Evolutionary conservation across 805 yeast genomes (phyloP), one percentile per base, ranked within the genome.

Genomic region (Metschnikowia proteae): DNA sequence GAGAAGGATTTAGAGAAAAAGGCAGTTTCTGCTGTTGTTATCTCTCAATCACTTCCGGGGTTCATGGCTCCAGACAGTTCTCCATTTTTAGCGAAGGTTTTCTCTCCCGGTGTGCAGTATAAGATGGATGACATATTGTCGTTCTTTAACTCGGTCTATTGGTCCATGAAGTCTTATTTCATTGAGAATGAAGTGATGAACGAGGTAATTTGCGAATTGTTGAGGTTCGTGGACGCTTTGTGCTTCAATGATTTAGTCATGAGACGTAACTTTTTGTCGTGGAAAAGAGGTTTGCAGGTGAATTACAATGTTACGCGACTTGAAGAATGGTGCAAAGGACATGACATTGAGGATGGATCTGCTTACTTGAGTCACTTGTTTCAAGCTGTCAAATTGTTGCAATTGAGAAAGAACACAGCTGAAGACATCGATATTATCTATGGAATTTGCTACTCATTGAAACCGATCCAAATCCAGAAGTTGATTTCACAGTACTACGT

Each of bases 251-350:
- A 94, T 65, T 75, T 94, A 70, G 82, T 95, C 43, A 87, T 91
- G 96, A 84, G 97, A 73, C 82, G 96, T 68, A 86, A 84, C 71
- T 95, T 92, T 71, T 73, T 92, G 63, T 86, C 96, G 8, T 94
- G 99, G 99, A 94, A 92, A 73, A 85, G 99, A 64, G 98, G 98
- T 42, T 78, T 94, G 58, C 99, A 94, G 70, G 82, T 94, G 70
- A 94, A 90, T 66, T 94, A 94, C 72, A 94, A 94, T 67, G 95
- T 91, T 47, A 94, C 99, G 3, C 81, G 98, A 61, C 78, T 94
- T 60, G 97, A 90, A 67, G 99, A 94, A 71, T 94, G 99, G 99
- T 92, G 98, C 70, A 92, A 89, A 72, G 82, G 89, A 6, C 97
- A 92, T 66, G 91, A 86, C 45, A 81, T 94, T 53, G 86, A 86